Base-by-base conservation (phyloP, 2,329 filamentous ascomycete species). In the Paecilomyces formosus region DNA sequence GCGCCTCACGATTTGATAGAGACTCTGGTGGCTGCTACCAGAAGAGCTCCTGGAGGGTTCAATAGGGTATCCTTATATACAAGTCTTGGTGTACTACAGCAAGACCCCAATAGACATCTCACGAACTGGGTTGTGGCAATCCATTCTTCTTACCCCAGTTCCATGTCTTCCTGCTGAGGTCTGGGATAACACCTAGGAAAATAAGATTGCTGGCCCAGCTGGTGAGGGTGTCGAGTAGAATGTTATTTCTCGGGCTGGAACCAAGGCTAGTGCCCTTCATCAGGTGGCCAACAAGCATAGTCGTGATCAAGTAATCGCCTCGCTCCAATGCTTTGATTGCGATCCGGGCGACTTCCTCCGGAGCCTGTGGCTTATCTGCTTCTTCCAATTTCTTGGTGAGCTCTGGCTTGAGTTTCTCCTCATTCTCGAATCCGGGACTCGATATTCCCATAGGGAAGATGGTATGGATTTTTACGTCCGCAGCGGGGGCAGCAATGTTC, bases 391-490 rank as follows among this genome's bases (percentile, higher is more conserved):
- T 80, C 64, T 85, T 82, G 2, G 92, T 96, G 55, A 97, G 81
- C 4, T 82, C 84, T 7, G 92, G 93, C 75, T 97, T 97, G 28
- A 83, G 83, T 66, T 78, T 74, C 68, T 95, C 87, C 76, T 97
- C 93, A 18, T 83, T 80, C 60, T 87, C 87, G 55, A 88, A 82
- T 0, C 92, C 92, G 0, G 90, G 87, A 5, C 84, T 87, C 13
- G 85, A 80, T 63, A 99, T 97, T 2, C 88, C 90, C 56, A 89
- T 93, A 0, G 94, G 94, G 66, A 87, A 89, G 12, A 97, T 85
- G 50, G 90, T 83, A 68, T 96, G 90, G 21, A 97, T 81, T 65
- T 88, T 85, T 57, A 97, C 87, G 60, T 86, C 83, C 51, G 88
- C 84, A 56, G 88, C 73, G 0, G 81, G 79, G 1, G 78, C 76